Base-by-base conservation (phyloP, 495 filamentous ascomycete species). In the Sabuloglossum arenarium region DNA sequence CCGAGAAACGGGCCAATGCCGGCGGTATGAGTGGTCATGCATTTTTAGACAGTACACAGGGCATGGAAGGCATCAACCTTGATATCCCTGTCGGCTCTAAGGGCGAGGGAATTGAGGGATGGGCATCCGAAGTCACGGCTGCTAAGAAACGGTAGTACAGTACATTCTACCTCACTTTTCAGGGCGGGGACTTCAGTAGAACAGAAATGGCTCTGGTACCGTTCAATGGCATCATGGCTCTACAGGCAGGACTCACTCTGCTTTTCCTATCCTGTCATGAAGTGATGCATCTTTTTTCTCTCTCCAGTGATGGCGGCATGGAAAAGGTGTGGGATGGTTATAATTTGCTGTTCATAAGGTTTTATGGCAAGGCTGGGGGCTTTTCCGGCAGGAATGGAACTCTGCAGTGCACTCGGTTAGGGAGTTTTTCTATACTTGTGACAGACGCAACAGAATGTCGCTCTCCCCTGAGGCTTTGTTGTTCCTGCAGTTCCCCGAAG, bases 31-130 rank as follows among this genome's bases (percentile, higher is more conserved):
- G 82, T 11, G 78, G 79, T 25, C 85, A 91, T 61, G 68, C 71
- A 14, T 97, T 90, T 75, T 69, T 96, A 61, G 76, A 84, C 54
- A 80, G 84, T 59, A 86, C 88, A 1, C 78, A 79, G 29, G 91
- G 88, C 12, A 99, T 99, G 93, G 78, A 85, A 55, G 76, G 75
- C 8, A 71, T 91, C 46, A 79, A 78, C 58, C 69, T 96, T 46
- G 73, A 77, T 53, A 71, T 94, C 19, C 62, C 77, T 25, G 83
- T 90, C 1, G 89, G 88, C 1, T 88, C 80, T 59, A 79, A 78
- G 42, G 91, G 93, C 4, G 88, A 95, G 56, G 91, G 88, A 9
- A 97, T 98, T 64, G 91, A 96, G 46, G 91, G 91, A 12, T 98
- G 91, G 91, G 82, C 89, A 1, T 74, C 72, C 25, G 91, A 97